Evolutionary conservation across 768 basidiomycete species (phyloP).

Genomic region (Leucosporidium creatinivorum): DNA sequence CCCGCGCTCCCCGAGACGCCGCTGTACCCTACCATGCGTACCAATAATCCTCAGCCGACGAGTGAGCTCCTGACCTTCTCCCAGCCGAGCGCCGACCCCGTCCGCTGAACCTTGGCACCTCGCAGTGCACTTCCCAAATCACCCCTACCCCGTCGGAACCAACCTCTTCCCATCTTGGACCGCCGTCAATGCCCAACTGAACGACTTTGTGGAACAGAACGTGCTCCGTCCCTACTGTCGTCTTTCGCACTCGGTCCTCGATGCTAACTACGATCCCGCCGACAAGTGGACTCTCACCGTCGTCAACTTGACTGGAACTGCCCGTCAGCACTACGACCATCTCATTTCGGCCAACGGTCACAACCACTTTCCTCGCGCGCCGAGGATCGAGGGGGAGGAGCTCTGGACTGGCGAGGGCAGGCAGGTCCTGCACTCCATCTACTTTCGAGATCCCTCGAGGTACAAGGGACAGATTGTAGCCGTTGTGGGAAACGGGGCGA

Average conservation of each 20-base stretch:
- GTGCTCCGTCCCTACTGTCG: constrained; percentile 46
- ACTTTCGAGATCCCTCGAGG: constrained; percentile 49
- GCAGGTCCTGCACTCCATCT: constrained; percentile 52
- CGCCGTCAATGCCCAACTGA: constrained; percentile 49
- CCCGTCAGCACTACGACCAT: constrained; percentile 47
- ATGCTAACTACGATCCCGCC: constrained; percentile 45
- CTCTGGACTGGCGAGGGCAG: constrained; percentile 48
- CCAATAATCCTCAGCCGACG: constrained; percentile 53
- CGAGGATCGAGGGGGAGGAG: constrained; percentile 49
- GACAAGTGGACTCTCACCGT: constrained; percentile 31
- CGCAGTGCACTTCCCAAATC: constrained; percentile 51
- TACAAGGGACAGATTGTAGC: constrained; percentile 49
- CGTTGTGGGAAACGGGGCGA: constrained; percentile 50
- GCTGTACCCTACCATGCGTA: constrained; percentile 52
- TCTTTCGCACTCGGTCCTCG: constrained; percentile 47
- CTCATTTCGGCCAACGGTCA: constrained; percentile 55
- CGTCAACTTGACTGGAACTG: constrained; percentile 24
- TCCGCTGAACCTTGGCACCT: neutral
- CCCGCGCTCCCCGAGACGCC: constrained; percentile 53
- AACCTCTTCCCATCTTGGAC: constrained; percentile 52
- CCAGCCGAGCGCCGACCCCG: too few species aligned
- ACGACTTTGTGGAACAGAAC: constrained; percentile 44
- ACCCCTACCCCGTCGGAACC: constrained; percentile 51
- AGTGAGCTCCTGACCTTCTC: constrained; percentile 36
- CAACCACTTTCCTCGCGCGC: constrained; percentile 51